Conservation (phyloP, 805 yeast genomes). For the Brettanomyces custersianus region DNA sequence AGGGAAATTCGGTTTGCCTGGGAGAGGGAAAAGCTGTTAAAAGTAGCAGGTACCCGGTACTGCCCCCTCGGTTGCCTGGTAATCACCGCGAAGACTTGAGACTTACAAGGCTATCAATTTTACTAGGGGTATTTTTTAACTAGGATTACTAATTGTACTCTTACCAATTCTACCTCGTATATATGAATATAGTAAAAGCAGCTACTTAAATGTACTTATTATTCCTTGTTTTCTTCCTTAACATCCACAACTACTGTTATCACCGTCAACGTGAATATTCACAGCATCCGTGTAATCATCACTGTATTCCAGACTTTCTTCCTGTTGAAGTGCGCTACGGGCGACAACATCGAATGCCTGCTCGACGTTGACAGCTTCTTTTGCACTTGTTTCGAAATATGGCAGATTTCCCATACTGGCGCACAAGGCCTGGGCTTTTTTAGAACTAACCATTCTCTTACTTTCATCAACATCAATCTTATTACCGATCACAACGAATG, state of each 20-base stretch:
- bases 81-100: too few relatives aligned
- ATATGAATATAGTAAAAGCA: too few relatives aligned
- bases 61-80: too few relatives aligned
- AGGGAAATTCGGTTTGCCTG: too few relatives aligned
- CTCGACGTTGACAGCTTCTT: slow-evolving; percentile 91
- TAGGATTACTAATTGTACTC: too few relatives aligned
- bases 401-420: slow-evolving; percentile 62
- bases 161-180: too few relatives aligned
- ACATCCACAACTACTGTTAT: slow-evolving; percentile 68
- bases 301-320: slow-evolving; percentile 80
- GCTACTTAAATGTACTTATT: too few relatives aligned
- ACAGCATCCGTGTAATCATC: slow-evolving; percentile 96
- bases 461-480: slow-evolving; percentile 91
- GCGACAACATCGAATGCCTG: slow-evolving; percentile 95
- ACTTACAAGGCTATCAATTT: too few relatives aligned
- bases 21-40: too few relatives aligned
- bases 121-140: too few relatives aligned
- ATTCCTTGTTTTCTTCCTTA: too few relatives aligned
- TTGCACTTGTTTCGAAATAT: slow-evolving; percentile 94
- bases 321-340: slow-evolving; percentile 91
- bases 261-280: slow-evolving; percentile 86
- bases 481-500: slow-evolving; percentile 91
- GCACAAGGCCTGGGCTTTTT: slow-evolving; percentile 38
- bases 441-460: slow-evolving; percentile 60
- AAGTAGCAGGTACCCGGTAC: too few relatives aligned